Evolutionary conservation across 176 grass and related monocot species (phyloP).

Genomic region (Oryza nivara): DNA sequence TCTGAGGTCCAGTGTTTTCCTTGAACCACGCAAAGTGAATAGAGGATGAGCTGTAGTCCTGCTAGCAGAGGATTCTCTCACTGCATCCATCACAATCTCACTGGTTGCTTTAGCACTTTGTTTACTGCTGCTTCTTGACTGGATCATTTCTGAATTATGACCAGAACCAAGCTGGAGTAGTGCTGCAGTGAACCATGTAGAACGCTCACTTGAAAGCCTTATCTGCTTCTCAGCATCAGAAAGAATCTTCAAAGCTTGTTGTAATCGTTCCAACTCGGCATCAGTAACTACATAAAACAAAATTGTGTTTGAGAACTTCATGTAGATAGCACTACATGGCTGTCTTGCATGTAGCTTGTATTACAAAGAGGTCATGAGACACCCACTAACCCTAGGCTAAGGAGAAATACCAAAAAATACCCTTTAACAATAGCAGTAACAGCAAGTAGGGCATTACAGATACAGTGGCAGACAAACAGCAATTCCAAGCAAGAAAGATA

Average conservation of each 20-base stretch:
- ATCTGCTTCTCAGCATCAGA: constrained; percentile 98
- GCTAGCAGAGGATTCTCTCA: constrained; percentile 55
- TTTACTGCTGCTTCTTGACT: constrained; percentile 67
- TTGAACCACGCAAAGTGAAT: constrained; percentile 46
- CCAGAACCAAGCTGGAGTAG: constrained; percentile 89
- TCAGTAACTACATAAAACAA: constrained; percentile 71
- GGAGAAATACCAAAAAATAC: background rate
- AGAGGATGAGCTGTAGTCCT: constrained; percentile 57
- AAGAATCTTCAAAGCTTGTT: constrained; percentile 93
- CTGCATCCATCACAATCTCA: constrained; percentile 50
- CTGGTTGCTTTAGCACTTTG: constrained; percentile 59
- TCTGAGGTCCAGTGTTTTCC: constrained; percentile 45
- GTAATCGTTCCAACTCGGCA: constrained; percentile 91
- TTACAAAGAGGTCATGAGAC: background rate
- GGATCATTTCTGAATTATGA: constrained; percentile 71
- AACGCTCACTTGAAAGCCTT: constrained; percentile 90
- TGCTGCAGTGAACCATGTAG: constrained; percentile 96
- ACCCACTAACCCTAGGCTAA: background rate
- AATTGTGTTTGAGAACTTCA: constrained; percentile 19
- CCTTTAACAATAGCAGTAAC: background rate
- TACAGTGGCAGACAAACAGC: background rate
- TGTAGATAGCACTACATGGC: background rate
- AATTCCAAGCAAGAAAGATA: constrained; percentile 10
- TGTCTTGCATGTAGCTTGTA: background rate
- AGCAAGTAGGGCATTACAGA: background rate